Evolutionary conservation across 306 rosid genomes (phyloP).

Genomic region (Fragaria vesca): DNA sequence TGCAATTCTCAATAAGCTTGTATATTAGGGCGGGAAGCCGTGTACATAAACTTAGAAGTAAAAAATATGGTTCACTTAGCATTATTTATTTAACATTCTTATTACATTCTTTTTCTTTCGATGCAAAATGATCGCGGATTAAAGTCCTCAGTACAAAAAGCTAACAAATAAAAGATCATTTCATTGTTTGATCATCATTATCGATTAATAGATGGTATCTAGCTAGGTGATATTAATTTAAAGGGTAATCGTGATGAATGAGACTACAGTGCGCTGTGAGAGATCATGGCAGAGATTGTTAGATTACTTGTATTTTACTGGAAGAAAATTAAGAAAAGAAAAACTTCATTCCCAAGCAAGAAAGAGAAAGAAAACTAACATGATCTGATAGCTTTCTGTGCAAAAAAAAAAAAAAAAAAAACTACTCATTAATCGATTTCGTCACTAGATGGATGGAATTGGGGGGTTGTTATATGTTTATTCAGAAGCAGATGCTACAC

Average conservation of each 20-base stretch:
- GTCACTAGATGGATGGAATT: neutral
- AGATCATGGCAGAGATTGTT: neutral
- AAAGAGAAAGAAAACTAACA: neutral
- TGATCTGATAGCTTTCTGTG: constrained; percentile 8
- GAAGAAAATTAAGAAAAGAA: neutral
- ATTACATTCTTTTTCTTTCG: neutral
- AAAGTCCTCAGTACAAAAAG: neutral
- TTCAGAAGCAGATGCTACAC: neutral
- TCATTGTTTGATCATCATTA: neutral
- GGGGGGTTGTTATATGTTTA: neutral
- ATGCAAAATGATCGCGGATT: neutral
- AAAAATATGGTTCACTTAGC: too few species aligned
- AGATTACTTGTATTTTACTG: neutral
- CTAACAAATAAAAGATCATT: neutral
- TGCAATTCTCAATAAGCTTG: too few species aligned
- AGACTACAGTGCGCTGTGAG: neutral
- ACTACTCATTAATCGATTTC: neutral
- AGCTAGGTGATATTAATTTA: too few species aligned
- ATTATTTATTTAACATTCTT: neutral
- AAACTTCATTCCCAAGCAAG: constrained; percentile 10
- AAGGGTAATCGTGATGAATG: neutral
- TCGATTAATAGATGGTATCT: neutral
- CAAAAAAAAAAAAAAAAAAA: neutral
- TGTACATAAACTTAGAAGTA: too few species aligned
- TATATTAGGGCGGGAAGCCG: too few species aligned